Evolutionary conservation across 2,329 filamentous ascomycete genomes (phyloP).

Genomic region (Penicillium sclerotiorum): DNA sequence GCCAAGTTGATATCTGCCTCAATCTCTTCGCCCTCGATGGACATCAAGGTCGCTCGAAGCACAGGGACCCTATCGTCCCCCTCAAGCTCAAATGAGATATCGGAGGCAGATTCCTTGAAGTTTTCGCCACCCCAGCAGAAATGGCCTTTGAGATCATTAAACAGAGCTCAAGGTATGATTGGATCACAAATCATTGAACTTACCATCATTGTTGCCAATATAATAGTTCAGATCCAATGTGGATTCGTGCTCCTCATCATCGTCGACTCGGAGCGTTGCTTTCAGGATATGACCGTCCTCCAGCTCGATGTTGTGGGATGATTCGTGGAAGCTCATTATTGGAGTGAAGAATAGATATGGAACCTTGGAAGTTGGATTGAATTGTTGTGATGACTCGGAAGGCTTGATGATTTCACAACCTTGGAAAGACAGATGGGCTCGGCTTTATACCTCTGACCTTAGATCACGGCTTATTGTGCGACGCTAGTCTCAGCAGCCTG

Average conservation of each 20-base stretch:
- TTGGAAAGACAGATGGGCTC: no score
- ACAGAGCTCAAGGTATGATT: background rate
- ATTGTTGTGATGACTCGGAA: background rate
- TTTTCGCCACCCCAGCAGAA: constrained; percentile 51
- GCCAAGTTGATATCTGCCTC: constrained; percentile 57
- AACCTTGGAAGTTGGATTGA: background rate
- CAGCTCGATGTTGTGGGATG: constrained; percentile 51
- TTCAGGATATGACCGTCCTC: constrained; percentile 55
- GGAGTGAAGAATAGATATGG: no score
- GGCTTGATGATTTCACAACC: no score
- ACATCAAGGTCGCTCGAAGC: constrained; percentile 54
- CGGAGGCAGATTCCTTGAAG: constrained; percentile 52
- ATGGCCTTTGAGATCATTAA: no score
- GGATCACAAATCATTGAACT: no score
- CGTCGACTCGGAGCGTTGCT: constrained; percentile 43
- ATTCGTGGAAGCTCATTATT: constrained; percentile 56
- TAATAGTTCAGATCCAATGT: constrained; percentile 54
- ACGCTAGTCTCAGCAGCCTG: no score
- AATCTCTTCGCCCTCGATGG: constrained; percentile 46
- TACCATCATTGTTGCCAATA: constrained; percentile 58
- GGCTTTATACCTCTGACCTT: no score
- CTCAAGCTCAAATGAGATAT: constrained; percentile 55
- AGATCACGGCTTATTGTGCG: no score
- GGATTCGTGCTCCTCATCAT: constrained; percentile 50
- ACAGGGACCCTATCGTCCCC: constrained; percentile 55